Evolutionary conservation across 2,329 filamentous ascomycete species (phyloP).

Genomic region (Fusarium tuaranense): DNA sequence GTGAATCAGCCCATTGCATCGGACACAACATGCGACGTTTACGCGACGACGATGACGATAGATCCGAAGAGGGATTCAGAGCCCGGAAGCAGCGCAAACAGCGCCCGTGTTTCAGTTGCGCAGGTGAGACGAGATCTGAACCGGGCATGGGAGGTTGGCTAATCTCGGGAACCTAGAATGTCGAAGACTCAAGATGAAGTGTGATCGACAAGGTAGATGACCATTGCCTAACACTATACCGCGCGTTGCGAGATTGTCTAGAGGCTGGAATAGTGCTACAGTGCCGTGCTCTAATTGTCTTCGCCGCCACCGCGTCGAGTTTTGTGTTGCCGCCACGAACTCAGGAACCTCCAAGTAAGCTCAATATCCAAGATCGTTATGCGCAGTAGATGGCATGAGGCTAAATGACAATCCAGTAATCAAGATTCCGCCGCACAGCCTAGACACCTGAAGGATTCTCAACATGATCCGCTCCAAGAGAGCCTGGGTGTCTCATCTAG

Average conservation of each 20-base stretch:
- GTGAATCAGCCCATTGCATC: neutral
- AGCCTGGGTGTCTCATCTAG: neutral
- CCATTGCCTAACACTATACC: neutral
- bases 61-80: conserved; percentile 2
- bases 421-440: neutral
- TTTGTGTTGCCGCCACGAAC: neutral
- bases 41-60: neutral
- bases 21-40: conserved; percentile 9
- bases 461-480: neutral
- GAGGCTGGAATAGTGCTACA: neutral
- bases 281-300: conserved; percentile 7
- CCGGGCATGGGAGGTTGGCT: neutral
- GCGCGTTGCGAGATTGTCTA: neutral
- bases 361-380: neutral
- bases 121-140: neutral
- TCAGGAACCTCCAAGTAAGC: neutral
- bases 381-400: neutral
- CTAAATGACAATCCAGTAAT: neutral
- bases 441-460: neutral
- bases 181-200: conserved; percentile 14
- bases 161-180: neutral
- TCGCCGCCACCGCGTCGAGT: conserved; percentile 1
- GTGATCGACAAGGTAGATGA: conserved; percentile 7
- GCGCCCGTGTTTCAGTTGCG: conserved; percentile 8
- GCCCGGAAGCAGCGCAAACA: conserved; percentile 7